A percentile compares a stretch with the other conserved stretches of the same genome.
phyloP scores from a whole-genome alignment of 1,139 yeast genomes.

The Blastobotrys arbuscula region DNA sequence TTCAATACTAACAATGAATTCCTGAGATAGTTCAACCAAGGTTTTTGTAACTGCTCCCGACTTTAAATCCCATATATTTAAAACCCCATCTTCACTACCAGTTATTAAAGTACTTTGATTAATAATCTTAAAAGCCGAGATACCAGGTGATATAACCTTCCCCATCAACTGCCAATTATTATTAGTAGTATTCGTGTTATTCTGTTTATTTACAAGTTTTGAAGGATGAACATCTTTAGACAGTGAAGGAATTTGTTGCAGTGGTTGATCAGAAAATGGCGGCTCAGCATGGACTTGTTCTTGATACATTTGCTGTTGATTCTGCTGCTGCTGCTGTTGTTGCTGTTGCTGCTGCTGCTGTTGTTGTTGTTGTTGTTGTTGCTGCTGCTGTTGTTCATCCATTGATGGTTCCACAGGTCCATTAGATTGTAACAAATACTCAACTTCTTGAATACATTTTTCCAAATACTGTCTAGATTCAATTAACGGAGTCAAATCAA shows the following conservation, averaged over 20 bases:
- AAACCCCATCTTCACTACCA: slow-evolving; percentile 6
- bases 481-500: slow-evolving; percentile 28
- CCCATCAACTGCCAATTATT: too few species aligned
- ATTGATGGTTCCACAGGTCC: slow-evolving; percentile 1
- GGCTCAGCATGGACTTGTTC: neutral
- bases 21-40: neutral
- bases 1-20: neutral
- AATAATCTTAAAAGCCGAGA: too few species aligned
- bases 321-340: too few species aligned
- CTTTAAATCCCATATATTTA: neutral
- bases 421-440: slow-evolving; percentile 29
- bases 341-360: slow-evolving; percentile 6
- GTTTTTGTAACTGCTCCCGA: neutral
- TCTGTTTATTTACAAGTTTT: slow-evolving; percentile 9
- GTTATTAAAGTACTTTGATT: too few species aligned
- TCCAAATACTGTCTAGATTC: slow-evolving; percentile 33
- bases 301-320: too few species aligned
- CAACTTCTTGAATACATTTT: slow-evolving; percentile 35
- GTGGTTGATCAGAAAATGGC: neutral
- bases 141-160: too few species aligned
- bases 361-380: slow-evolving; percentile 7
- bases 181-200: neutral
- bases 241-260: neutral
- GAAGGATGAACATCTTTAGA: slow-evolving; percentile 16
- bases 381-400: slow-evolving; percentile 7